Evolutionary conservation across 805 yeast species (phyloP).

Genomic region (Saccharomyces mikatae): DNA sequence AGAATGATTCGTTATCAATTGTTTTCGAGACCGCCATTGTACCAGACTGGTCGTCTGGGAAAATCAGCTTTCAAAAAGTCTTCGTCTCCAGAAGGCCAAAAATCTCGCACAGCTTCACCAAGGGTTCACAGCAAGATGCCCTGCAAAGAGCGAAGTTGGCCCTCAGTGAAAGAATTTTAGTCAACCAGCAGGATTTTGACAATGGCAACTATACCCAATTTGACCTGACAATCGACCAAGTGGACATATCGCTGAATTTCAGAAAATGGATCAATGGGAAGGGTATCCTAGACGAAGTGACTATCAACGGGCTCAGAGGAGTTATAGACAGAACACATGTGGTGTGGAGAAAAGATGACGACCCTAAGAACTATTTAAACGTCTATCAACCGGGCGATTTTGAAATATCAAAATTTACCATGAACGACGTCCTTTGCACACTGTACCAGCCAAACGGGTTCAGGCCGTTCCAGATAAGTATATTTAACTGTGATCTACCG

Average conservation of each 20-base stretch:
- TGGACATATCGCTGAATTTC: conserved; percentile 71
- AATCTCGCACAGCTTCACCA: conserved; percentile 42
- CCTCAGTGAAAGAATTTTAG: conserved; percentile 21
- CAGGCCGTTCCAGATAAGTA: conserved; percentile 76
- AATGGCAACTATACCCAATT: conserved; percentile 96
- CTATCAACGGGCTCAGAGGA: conserved; percentile 81
- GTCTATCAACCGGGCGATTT: conserved; percentile 80
- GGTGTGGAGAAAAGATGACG: conserved; percentile 71
- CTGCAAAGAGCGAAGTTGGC: conserved; percentile 45
- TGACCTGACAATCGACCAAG: conserved; percentile 81
- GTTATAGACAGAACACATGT: conserved; percentile 88
- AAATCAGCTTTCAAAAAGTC: conserved; percentile 74
- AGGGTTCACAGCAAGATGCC: conserved; percentile 70
- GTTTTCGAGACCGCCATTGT: conserved; percentile 90
- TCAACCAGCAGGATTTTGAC: conserved; percentile 42
- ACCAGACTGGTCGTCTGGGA: conserved; percentile 88
- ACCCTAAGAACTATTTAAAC: conserved; percentile 73
- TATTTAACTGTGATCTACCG: conserved; percentile 79
- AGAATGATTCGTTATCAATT: conserved; percentile 73
- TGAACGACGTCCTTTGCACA: conserved; percentile 81
- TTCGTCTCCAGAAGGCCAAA: conserved; percentile 77
- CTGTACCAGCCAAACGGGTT: conserved; percentile 73
- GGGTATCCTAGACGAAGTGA: conserved; percentile 76
- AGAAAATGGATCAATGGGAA: conserved; percentile 83
- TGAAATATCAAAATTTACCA: conserved; percentile 72